Percentiles rank a stretch among this genome's conserved stretches.
Conservation (phyloP, 2,329 filamentous ascomycete genomes). For the Dissoconium aciculare region DNA sequence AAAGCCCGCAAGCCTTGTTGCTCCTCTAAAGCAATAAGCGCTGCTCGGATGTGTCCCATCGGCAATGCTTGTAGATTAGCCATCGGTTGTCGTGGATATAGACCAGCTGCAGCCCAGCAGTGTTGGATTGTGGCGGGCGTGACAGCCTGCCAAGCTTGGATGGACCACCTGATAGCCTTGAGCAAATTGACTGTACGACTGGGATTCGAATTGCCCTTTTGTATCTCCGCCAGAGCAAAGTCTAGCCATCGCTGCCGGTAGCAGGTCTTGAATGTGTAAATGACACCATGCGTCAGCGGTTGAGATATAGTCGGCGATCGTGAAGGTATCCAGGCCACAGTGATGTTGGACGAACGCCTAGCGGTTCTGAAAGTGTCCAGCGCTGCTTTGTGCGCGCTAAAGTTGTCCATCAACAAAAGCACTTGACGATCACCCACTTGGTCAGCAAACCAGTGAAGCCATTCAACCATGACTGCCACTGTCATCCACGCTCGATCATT, state of each 20-base stretch:
- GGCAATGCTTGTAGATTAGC: too few species aligned
- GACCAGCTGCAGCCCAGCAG: slow-evolving; percentile 3
- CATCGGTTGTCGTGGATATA: not conserved
- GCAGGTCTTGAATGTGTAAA: slow-evolving; percentile 4
- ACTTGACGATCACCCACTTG: slow-evolving; percentile 3
- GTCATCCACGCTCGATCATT: slow-evolving; percentile 6
- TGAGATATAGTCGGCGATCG: slow-evolving; percentile 2
- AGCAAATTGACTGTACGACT: slow-evolving; percentile 6
- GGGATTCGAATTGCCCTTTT: slow-evolving; percentile 1
- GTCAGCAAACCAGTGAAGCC: slow-evolving; percentile 3
- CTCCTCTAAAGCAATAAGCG: slow-evolving; percentile 2
- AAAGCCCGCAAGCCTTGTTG: slow-evolving; percentile 1
- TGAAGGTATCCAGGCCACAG: slow-evolving; percentile 3
- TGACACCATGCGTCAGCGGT: slow-evolving; percentile 6
- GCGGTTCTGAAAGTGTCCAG: slow-evolving; percentile 1
- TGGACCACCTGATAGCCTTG: slow-evolving; percentile 4
- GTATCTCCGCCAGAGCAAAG: slow-evolving; percentile 2
- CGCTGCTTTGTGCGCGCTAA: slow-evolving; percentile 4
- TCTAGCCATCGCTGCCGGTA: slow-evolving; percentile 4
- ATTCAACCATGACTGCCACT: slow-evolving; percentile 5
- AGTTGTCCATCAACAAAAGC: slow-evolving; percentile 7
- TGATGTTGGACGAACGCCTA: slow-evolving; percentile 3
- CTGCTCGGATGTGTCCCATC: not conserved
- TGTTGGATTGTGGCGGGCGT: slow-evolving; percentile 1
- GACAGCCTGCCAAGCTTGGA: slow-evolving; percentile 4